Conservation (phyloP, 306 rosid genomes). For the Acmispon strigosus region DNA sequence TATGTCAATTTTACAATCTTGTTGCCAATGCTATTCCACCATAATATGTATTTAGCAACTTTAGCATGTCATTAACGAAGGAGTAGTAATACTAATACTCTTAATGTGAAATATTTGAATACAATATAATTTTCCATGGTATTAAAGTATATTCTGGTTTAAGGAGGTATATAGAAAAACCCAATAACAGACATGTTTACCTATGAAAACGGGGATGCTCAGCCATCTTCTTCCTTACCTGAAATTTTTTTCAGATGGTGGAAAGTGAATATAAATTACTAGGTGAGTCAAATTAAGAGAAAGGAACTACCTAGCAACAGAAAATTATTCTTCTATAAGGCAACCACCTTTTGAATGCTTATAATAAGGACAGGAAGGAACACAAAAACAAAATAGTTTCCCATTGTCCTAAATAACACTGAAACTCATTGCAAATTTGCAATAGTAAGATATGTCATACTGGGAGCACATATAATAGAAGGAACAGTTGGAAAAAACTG, state of each 20-base stretch:
- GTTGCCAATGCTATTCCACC: neutral
- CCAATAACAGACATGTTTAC: constrained; percentile 24
- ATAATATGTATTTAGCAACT: neutral
- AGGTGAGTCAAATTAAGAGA: neutral
- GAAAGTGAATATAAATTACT: neutral
- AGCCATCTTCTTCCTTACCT: constrained; percentile 80
- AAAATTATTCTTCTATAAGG: neutral
- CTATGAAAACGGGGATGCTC: constrained; percentile 61
- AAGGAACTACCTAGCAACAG: neutral
- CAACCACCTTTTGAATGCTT: neutral
- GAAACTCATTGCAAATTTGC: neutral
- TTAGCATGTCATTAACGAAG: neutral
- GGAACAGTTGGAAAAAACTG: constrained; percentile 24
- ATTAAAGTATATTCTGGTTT: neutral
- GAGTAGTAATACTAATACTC: neutral
- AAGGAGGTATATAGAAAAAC: neutral
- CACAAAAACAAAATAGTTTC: neutral
- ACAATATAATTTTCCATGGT: neutral
- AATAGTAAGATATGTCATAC: neutral
- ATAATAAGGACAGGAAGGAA: neutral
- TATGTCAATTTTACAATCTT: neutral
- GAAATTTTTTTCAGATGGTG: constrained; percentile 25
- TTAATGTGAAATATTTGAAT: neutral
- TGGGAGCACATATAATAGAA: neutral
- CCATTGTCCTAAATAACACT: neutral